Base-by-base conservation (phyloP, 2,329 filamentous ascomycete species). In the Hypoxylon rubiginosum region DNA sequence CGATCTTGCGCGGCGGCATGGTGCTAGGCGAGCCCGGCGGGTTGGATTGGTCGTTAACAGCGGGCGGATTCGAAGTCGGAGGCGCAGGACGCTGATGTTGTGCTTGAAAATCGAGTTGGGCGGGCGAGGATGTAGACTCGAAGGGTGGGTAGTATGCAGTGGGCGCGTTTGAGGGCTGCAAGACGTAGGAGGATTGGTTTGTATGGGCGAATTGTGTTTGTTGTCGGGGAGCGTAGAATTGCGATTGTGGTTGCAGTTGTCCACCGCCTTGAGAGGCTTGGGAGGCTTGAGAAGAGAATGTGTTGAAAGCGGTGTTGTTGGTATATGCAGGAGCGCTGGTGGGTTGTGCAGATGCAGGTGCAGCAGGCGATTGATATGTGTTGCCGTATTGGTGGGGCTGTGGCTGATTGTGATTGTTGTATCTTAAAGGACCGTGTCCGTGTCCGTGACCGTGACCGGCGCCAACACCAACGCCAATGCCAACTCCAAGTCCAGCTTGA, bases 1-100 rank as follows among this genome's bases (percentile, higher is more conserved):
- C 75, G 62, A 78, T 75, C 72, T 79, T 79, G 62, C 78, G 78
- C 34, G 78, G 80, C 66, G 80, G 80, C 81, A 82, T 83, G 45
- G 70, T 56, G 67, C 55, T 73, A 57, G 64, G 36, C 17, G 68
- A 59, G 32, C 67, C 71, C 9, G 69, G 41, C 11, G 58, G 56
- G 13, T 56, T 61, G 46, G 59, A 62, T 52, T 71, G 71, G 34
- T 72, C 66, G 64, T 58, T 62, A 74, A 69, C 74, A 72, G 30
- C 74, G 74, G 71, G 30, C 15, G 46, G 68, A 71, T 64, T 69
- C 30, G 65, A 63, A 15, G 61, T 58, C 28, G 66, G 62, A 3
- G 50, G 50, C n/a, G 53, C 64, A 36, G 64, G 49, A 26, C 43
- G 64, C 48, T 68, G 49, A 26, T 39, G 64, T 45, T 68, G 71